phyloP scores from a whole-genome alignment of 352 stramenopile species.

The Phytopythium boreale region DNA sequence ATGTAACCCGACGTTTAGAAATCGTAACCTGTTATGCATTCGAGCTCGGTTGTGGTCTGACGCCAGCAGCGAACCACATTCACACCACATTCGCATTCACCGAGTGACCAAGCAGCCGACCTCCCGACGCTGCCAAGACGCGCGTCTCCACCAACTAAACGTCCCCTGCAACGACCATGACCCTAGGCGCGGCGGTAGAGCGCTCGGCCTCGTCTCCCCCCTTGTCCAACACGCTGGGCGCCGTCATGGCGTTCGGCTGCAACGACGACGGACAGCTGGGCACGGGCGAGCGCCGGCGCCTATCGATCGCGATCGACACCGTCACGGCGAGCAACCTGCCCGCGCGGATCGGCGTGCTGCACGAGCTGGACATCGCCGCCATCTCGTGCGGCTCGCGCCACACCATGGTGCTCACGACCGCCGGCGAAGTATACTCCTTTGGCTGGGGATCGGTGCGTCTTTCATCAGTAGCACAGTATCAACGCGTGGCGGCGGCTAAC shows the following conservation, averaged over 20 bases:
- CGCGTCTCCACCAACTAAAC: background rate
- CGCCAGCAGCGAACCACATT: background rate
- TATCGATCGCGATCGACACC: constrained; percentile 54
- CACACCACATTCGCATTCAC: constrained; percentile 9
- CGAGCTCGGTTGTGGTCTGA: no score
- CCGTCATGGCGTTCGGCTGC: constrained; percentile 72
- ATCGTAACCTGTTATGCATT: background rate
- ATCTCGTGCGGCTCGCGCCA: constrained; percentile 82
- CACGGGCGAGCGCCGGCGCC: constrained; percentile 57
- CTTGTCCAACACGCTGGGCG: constrained; percentile 15
- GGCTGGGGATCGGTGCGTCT: constrained; percentile 71
- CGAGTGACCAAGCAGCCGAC: background rate
- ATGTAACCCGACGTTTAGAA: no score
- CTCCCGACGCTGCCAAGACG: background rate
- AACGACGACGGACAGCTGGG: constrained; percentile 84
- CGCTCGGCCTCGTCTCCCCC: background rate
- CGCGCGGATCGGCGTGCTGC: constrained; percentile 46
- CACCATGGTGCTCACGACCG: constrained; percentile 71
- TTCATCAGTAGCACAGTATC: no score
- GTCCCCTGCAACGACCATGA: background rate
- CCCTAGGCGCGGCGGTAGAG: background rate
- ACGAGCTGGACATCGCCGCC: constrained; percentile 50
- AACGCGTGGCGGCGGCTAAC: background rate
- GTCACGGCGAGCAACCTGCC: constrained; percentile 78
- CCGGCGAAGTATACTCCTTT: constrained; percentile 67